Evolutionary conservation across 371 early-diverging fungal species (phyloP), one percentile per base, ranked within the genome.

Genomic region (Conidiobolus incongruus): DNA sequence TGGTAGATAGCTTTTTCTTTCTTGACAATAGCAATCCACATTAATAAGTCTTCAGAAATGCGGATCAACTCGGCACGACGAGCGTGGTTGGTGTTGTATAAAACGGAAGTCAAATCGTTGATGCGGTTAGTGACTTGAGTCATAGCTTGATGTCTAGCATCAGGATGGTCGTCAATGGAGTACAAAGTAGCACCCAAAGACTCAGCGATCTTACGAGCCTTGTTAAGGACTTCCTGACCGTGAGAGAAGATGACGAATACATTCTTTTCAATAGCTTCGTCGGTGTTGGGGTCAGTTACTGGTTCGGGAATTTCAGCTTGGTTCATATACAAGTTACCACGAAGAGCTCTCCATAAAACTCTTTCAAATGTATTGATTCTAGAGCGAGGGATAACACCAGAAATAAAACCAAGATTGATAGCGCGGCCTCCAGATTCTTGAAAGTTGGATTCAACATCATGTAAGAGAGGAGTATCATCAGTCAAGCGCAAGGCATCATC

Each of bases 1-100:
- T 91, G 81, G 63, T 88, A 93, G 46, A 91, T 80, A n/a, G 85
- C 87, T 72, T 93, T 94, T 53, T 97, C 95, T 66, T 93, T 96
- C 56, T 78, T 81, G 45, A 91, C 77, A 32, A 85, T 73, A 4
- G 76, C 77, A 38, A 73, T 69, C 97, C 97, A 96, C 17, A 75
- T 63, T 26, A 73, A 67, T 50, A 93, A 46, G 38, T 75, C 73
- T 47, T 81, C 82, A 5, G 91, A 72, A 17, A 93, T 75, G 40
- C 77, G 72, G 43, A 62, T 50, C 10, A 96, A 66, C 56, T 92
- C 94, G 35, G 71, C 67, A 39, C 76, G 68, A 35, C 87, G 77
- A 1, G 90, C 77, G 48, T 74, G 73, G 30, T 66, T 75, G 24
- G 89, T 93, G 54, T 74, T 92, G 47, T 72, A 68, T 15, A 95